Conservation (phyloP, 306 rosid species). For the Sphenostylis stenocarpa region DNA sequence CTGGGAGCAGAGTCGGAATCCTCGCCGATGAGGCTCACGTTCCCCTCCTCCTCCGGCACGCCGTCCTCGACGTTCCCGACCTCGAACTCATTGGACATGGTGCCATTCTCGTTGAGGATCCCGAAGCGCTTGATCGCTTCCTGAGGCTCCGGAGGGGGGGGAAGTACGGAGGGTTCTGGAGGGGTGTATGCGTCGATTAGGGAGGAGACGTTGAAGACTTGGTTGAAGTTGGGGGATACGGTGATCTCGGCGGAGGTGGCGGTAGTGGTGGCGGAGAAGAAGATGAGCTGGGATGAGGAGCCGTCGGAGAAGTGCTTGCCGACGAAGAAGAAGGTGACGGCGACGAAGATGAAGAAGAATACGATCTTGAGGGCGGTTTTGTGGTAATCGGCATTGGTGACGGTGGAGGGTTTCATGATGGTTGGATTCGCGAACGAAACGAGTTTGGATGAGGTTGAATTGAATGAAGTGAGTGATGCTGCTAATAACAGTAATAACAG, state of each 20-base stretch:
- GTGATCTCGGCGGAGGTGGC: slow-evolving; percentile 36
- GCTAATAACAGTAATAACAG: too few species aligned
- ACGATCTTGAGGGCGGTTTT: slow-evolving; percentile 44
- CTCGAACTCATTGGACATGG: slow-evolving; percentile 86
- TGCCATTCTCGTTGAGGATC: slow-evolving; percentile 73
- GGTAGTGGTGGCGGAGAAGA: slow-evolving; percentile 47
- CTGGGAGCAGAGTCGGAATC: slow-evolving; percentile 14
- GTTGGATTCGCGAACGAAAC: background rate
- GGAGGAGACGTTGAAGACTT: slow-evolving; percentile 45
- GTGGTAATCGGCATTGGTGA: slow-evolving; percentile 41
- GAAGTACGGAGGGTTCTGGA: slow-evolving; percentile 6
- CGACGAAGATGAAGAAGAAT: slow-evolving; percentile 42
- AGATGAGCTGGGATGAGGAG: slow-evolving; percentile 59
- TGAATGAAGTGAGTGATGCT: background rate
- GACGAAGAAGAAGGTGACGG: slow-evolving; percentile 61
- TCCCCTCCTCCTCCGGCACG: slow-evolving; percentile 52
- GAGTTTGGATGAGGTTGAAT: background rate
- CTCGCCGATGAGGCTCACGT: slow-evolving; percentile 33
- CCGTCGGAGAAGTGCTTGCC: slow-evolving; percentile 70
- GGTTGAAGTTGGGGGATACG: slow-evolving; percentile 59
- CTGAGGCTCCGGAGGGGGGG: slow-evolving; percentile 13
- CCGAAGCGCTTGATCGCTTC: slow-evolving; percentile 56
- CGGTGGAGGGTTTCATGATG: slow-evolving; percentile 49
- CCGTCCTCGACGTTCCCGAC: slow-evolving; percentile 69
- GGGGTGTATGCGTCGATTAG: slow-evolving; percentile 36